phyloP scores from a whole-genome alignment of 1,284 basidiomycete species.

The Sporisorium reilianum region DNA sequence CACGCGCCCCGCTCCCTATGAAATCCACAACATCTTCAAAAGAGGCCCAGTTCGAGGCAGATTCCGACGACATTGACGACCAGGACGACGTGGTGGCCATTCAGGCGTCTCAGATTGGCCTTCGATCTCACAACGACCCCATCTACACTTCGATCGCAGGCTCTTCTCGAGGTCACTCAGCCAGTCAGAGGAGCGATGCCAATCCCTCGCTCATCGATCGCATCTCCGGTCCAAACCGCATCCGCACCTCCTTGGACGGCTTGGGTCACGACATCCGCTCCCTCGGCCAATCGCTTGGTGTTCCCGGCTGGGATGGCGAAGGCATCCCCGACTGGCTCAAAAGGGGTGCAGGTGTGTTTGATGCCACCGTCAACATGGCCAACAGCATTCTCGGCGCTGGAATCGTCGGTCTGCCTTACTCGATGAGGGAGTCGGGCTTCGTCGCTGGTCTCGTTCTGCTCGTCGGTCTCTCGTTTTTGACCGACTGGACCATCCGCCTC shows the following conservation, averaged over 20 bases:
- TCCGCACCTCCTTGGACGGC: conserved; percentile 53
- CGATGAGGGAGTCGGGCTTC: conserved; percentile 91
- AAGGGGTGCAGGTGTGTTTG: conserved; percentile 80
- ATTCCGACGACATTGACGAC: conserved; percentile 65
- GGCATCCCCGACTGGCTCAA: conserved; percentile 70
- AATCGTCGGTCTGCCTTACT: conserved; percentile 80
- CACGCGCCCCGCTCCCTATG: conserved; percentile 37
- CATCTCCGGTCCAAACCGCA: conserved; percentile 25
- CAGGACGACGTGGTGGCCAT: conserved; percentile 36
- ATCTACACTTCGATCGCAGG: conserved; percentile 17
- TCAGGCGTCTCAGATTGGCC: conserved; percentile 38
- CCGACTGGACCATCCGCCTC: conserved; percentile 98
- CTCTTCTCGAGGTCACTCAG: conserved; percentile 9
- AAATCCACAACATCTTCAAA: conserved; percentile 64
- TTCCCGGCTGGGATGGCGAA: conserved; percentile 71
- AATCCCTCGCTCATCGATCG: conserved; percentile 39
- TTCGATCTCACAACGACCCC: conserved; percentile 5
- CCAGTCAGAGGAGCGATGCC: conserved; percentile 30
- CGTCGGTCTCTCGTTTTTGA: conserved; percentile 82
- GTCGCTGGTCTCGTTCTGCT: conserved; percentile 86
- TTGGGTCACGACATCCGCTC: conserved; percentile 57
- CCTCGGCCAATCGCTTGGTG: conserved; percentile 47
- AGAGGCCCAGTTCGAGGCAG: conserved; percentile 69
- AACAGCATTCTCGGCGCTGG: conserved; percentile 97
- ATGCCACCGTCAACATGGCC: conserved; percentile 91